A percentile compares a stretch with the other conserved stretches of the same genome.
phyloP scores from a whole-genome alignment of 2,329 filamentous ascomycete species.

The Magnaporthiopsis rhizophila region DNA sequence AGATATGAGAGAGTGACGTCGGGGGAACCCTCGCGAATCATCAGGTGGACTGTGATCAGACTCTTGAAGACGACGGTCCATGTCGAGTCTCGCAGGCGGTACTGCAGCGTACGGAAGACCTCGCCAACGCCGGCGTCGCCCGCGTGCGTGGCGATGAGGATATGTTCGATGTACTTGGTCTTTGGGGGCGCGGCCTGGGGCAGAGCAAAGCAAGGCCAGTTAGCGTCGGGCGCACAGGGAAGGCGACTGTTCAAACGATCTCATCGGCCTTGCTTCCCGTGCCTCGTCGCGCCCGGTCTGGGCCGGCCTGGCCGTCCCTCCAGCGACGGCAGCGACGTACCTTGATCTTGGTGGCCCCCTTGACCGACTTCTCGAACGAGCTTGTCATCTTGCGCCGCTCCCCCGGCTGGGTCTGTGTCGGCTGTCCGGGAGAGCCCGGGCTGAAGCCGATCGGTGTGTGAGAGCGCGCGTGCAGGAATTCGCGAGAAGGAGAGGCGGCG shows the following conservation, averaged over 20 bases:
- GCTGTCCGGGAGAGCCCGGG: background rate
- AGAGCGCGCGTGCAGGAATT: background rate
- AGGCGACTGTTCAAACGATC: background rate
- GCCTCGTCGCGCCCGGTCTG: conserved; percentile 1
- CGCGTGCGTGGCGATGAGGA: conserved; percentile 87
- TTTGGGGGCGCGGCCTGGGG: conserved; percentile 87
- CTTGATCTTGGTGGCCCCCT: conserved; percentile 97
- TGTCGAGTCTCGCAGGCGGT: conserved; percentile 86
- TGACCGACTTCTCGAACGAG: conserved; percentile 98
- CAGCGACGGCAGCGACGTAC: conserved; percentile 36
- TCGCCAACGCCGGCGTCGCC: conserved; percentile 93
- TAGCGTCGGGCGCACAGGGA: background rate
- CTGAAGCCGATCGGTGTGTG: background rate
- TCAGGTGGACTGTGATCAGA: conserved; percentile 88
- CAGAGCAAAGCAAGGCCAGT: background rate
- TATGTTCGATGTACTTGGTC: conserved; percentile 98
- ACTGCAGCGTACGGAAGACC: conserved; percentile 86
- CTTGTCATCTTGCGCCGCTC: conserved; percentile 54
- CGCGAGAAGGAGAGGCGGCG: background rate
- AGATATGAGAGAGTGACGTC: conserved; percentile 84
- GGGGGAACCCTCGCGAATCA: conserved; percentile 90
- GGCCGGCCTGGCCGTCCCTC: conserved; percentile 1
- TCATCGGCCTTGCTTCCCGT: background rate
- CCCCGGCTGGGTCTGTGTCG: background rate
- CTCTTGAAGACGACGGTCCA: conserved; percentile 99